A percentile compares a stretch with the other conserved stretches of the same genome.
Evolutionary conservation across 371 early-diverging fungal species (phyloP).

Genomic region (Apophysomyces sp.): DNA sequence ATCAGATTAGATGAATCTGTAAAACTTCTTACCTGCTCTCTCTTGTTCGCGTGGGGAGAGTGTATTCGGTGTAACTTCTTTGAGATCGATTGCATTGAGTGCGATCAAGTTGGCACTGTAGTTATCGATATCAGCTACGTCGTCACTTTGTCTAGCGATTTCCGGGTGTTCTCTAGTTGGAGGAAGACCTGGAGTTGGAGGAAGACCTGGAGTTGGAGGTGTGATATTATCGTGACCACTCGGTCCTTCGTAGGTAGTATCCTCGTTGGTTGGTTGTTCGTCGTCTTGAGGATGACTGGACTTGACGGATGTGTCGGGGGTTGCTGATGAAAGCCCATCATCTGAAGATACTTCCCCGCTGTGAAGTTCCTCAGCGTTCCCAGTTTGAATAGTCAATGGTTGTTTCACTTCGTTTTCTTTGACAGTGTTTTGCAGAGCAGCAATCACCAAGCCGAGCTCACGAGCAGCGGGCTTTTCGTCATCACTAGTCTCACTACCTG

Average conservation of each 20-base stretch:
- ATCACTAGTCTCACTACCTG: conserved; percentile 15
- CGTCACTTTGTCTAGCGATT: conserved; percentile 22
- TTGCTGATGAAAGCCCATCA: not conserved
- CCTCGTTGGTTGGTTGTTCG: not conserved
- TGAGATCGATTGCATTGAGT: conserved; percentile 36
- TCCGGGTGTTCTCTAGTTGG: conserved; percentile 12
- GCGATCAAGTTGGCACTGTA: conserved; percentile 45
- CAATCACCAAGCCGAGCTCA: conserved; percentile 20
- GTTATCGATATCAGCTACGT: conserved; percentile 36
- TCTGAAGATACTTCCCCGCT: not conserved
- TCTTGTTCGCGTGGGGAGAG: conserved; percentile 55
- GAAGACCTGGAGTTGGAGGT: conserved; percentile 31
- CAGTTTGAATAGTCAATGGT: conserved; percentile 9
- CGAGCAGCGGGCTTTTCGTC: conserved; percentile 8
- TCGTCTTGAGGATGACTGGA: not conserved
- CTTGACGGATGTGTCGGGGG: not conserved
- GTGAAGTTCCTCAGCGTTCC: conserved; percentile 11
- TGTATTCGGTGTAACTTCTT: conserved; percentile 43
- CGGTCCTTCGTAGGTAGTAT: not conserved
- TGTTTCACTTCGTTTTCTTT: not conserved
- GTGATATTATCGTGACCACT: conserved; percentile 6
- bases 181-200: conserved; percentile 25
- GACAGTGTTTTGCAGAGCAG: conserved; percentile 16
- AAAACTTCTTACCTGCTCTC: conserved; percentile 35
- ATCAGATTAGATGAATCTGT: not conserved